These are phyloP conservation scores for Singerocomus rubriflavus DNA, from an alignment of 1,284 basidiomycete genomes.

Conservation along the genomic window DNA sequence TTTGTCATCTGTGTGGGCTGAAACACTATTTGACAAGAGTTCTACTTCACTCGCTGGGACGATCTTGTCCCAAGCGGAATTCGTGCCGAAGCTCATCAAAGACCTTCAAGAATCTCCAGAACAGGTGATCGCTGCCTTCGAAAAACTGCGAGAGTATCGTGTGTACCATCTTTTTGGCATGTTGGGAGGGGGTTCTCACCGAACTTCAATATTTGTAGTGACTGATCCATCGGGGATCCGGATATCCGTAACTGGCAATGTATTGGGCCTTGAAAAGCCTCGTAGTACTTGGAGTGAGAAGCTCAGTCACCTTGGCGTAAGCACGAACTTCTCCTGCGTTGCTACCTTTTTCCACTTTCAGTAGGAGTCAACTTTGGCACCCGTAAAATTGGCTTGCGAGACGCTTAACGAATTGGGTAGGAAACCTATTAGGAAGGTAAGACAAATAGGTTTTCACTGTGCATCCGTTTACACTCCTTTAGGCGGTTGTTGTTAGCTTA, in stretches of 20 bases:
- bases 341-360: not conserved
- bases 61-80: slow-evolving; percentile 75
- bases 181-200: not conserved
- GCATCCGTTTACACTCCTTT: slow-evolving; percentile 7
- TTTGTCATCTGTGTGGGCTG: slow-evolving; percentile 68
- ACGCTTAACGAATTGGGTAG: slow-evolving; percentile 77
- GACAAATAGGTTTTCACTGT: not conserved
- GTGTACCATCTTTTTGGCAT: slow-evolving; percentile 32
- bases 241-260: slow-evolving; percentile 86
- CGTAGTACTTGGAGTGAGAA: slow-evolving; percentile 70
- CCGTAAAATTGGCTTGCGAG: slow-evolving; percentile 66
- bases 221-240: slow-evolving; percentile 79
- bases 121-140: slow-evolving; percentile 68
- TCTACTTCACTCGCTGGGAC: slow-evolving; percentile 75
- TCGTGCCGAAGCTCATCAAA: slow-evolving; percentile 74
- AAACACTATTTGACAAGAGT: slow-evolving; percentile 66
- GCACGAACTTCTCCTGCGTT: slow-evolving; percentile 2
- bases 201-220: slow-evolving; percentile 44
- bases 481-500: slow-evolving; percentile 86
- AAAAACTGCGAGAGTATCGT: slow-evolving; percentile 71
- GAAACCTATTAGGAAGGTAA: slow-evolving; percentile 72
- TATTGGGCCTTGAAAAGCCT: slow-evolving; percentile 71
- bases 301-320: slow-evolving; percentile 59
- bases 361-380: slow-evolving; percentile 57
- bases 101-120: slow-evolving; percentile 75